Evolutionary conservation across 148 eudicot genomes (phyloP), one percentile per base, ranked within the genome.

Genomic region (Vaccinium macrocarpon): DNA sequence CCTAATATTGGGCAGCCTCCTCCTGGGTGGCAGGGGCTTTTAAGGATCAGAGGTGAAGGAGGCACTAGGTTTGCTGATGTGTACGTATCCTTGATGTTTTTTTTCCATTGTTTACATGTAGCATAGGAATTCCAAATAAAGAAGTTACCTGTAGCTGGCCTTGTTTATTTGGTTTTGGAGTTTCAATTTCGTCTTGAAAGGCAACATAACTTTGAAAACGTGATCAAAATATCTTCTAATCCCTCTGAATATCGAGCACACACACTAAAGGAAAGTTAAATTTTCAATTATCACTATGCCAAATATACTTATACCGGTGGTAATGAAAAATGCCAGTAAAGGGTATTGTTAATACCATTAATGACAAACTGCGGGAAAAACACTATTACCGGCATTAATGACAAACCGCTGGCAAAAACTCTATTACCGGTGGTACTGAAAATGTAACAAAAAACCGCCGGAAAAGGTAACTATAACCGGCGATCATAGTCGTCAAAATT

Each of bases 1-100:
- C 98, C 98, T 81, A 92, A 85, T 82, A 97, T 97, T 87, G 92
- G 96, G 84, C 93, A 88, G 81, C 92, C 98, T 53, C 99, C 99
- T 74, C 90, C 91, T 82, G 98, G 99, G 35, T 97, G 98, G 99
- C 91, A 94, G 51, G 84, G 99, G 46, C 92, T 91, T 83, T 76
- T 97, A 15, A 86, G 96, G 88, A 92, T 97, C 85, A 92, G 98
- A 83, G 94, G 91, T 62, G 93, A 92, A 91, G 97, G 98, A 81
- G 35, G 98, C 84, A 88, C 90, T 73, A 95, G 91, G 86, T 97
- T 95, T 88, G 99, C 98, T 77, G 99, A 94, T 88, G 97, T 97
- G 98, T 97, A 94, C 71, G 98, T 89, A 73, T 87, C 59, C 53
- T 80, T 55, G 73, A 38, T 35, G 18, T 85, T 68, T 79, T 5